Conservation (phyloP, 495 filamentous ascomycete species). For the Penicillium mononematosum region DNA sequence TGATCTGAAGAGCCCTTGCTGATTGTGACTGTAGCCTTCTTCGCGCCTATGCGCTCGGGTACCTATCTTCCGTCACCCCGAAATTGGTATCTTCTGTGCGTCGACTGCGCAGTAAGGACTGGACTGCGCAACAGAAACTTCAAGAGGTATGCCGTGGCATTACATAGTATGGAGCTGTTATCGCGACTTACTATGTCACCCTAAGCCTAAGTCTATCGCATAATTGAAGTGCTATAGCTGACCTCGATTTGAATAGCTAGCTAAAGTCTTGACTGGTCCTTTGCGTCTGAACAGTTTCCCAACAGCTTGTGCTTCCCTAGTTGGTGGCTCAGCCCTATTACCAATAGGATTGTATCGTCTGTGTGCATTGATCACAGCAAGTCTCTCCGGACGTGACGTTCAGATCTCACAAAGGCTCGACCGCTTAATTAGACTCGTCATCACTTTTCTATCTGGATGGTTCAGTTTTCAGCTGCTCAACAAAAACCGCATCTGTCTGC, state of each 20-base stretch:
- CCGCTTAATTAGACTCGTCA: slow-evolving; percentile 39
- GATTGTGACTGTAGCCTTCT: slow-evolving; percentile 52
- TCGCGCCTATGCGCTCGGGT: slow-evolving; percentile 73
- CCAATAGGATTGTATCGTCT: slow-evolving; percentile 41
- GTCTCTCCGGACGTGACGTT: slow-evolving; percentile 18
- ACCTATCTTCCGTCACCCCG: slow-evolving; percentile 68
- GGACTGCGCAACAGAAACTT: slow-evolving; percentile 37
- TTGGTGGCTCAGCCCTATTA: slow-evolving; percentile 76
- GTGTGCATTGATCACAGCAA: slow-evolving; percentile 28
- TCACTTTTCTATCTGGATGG: slow-evolving; percentile 49
- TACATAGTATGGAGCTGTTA: neutral
- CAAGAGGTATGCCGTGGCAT: slow-evolving; percentile 36
- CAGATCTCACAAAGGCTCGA: slow-evolving; percentile 17
- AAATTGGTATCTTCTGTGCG: slow-evolving; percentile 59
- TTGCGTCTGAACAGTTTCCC: slow-evolving; percentile 62
- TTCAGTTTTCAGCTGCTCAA: slow-evolving; percentile 49
- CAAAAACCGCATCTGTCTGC: slow-evolving; percentile 29
- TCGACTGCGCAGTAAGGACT: slow-evolving; percentile 46
- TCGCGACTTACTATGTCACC: slow-evolving; percentile 8
- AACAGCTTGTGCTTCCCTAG: slow-evolving; percentile 73
- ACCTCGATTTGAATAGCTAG: slow-evolving; percentile 30
- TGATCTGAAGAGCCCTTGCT: slow-evolving; percentile 10
- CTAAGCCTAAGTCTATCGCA: neutral
- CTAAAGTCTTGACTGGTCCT: slow-evolving; percentile 36
- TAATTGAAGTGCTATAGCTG: slow-evolving; percentile 7